These are phyloP conservation scores for Penicillium roqueforti DNA, from an alignment of 495 filamentous ascomycete genomes.

Conservation along the genomic window DNA sequence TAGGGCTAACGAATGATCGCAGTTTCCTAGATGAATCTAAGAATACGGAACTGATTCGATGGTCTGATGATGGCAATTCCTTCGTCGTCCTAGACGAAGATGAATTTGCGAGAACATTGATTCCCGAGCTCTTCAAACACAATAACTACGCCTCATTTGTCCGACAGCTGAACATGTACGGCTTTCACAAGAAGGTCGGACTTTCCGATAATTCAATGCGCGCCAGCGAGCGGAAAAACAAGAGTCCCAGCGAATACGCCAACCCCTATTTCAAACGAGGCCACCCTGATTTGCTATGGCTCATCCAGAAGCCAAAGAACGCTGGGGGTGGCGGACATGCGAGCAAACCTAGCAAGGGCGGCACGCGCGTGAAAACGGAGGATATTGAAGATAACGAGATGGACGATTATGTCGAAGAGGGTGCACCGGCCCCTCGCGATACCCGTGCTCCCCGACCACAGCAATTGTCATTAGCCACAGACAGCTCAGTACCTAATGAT, in stretches of 20 bases:
- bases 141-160: slow-evolving; percentile 99
- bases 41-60: slow-evolving; percentile 92
- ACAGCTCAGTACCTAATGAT: slow-evolving; percentile 59
- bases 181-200: slow-evolving; percentile 97
- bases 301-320: slow-evolving; percentile 95
- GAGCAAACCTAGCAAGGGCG: slow-evolving; percentile 47
- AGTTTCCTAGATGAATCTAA: slow-evolving; percentile 92
- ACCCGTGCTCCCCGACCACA: slow-evolving; percentile 31
- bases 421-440: slow-evolving; percentile 29
- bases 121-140: slow-evolving; percentile 97
- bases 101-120: slow-evolving; percentile 95
- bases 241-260: slow-evolving; percentile 95
- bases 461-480: slow-evolving; percentile 42
- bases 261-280: slow-evolving; percentile 95
- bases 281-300: slow-evolving; percentile 89
- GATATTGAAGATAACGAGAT: slow-evolving; percentile 64
- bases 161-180: slow-evolving; percentile 98
- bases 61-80: slow-evolving; percentile 93
- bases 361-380: slow-evolving; percentile 60
- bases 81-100: slow-evolving; percentile 98
- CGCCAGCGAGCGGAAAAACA: slow-evolving; percentile 92
- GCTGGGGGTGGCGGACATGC: slow-evolving; percentile 35
- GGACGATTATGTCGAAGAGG: slow-evolving; percentile 61
- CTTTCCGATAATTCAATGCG: slow-evolving; percentile 97
- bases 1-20: slow-evolving; percentile 20